phyloP scores from a whole-genome alignment of 2,329 filamentous ascomycete genomes.

The Penicillium sp. region DNA sequence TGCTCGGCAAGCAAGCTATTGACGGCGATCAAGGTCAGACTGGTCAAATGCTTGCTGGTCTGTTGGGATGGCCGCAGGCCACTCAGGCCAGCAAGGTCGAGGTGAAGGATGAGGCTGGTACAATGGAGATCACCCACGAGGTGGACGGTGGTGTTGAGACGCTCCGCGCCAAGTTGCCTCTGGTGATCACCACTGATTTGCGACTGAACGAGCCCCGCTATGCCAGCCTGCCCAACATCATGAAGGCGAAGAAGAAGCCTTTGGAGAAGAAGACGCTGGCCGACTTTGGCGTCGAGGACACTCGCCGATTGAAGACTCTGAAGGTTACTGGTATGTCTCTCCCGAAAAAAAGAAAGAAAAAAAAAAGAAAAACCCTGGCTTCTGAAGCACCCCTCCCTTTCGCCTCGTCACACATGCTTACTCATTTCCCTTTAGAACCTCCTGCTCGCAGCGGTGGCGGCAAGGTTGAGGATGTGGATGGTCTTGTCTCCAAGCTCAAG shows the following conservation, averaged over 20 bases:
- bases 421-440: slow-evolving; percentile 56
- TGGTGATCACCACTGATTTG: slow-evolving; percentile 93
- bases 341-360: no score
- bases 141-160: slow-evolving; percentile 96
- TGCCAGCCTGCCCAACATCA: slow-evolving; percentile 93
- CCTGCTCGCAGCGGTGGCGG: slow-evolving; percentile 81
- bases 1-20: slow-evolving; percentile 96
- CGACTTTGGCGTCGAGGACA: slow-evolving; percentile 72
- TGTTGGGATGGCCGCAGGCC: slow-evolving; percentile 89
- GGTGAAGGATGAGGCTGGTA: slow-evolving; percentile 62
- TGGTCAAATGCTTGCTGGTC: slow-evolving; percentile 91
- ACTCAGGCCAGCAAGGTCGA: slow-evolving; percentile 84
- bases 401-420: slow-evolving; percentile 1
- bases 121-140: slow-evolving; percentile 75
- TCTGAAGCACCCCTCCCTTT: no score
- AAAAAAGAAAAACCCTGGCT: no score
- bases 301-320: slow-evolving; percentile 75
- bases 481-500: slow-evolving; percentile 89
- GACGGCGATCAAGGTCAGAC: slow-evolving; percentile 95
- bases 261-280: slow-evolving; percentile 82
- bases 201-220: slow-evolving; percentile 92
- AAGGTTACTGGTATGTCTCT: slow-evolving; percentile 69
- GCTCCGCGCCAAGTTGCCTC: slow-evolving; percentile 73
- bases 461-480: slow-evolving; percentile 96
- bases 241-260: slow-evolving; percentile 99